Evolutionary conservation across 73 alveolate genomes (phyloP), one percentile per base, ranked within the genome.

Genomic region (Blepharisma japonicum): DNA sequence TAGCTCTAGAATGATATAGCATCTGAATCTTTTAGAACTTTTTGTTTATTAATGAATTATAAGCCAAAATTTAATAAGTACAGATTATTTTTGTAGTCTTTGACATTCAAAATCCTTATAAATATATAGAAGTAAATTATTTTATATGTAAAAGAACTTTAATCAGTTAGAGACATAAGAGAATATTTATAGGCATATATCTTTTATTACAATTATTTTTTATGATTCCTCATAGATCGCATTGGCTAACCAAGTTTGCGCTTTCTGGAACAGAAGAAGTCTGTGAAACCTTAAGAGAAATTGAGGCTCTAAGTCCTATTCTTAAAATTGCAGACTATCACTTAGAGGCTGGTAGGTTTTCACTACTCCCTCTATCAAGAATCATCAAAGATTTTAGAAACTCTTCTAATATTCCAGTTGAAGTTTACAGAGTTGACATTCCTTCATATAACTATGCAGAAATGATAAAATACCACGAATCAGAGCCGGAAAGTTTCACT

Each of bases 291-390:
- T 53, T 53, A 20, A 53, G 23, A 14, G n/a, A 11, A 11, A 14
- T 53, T 2, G n/a, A 11, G 4, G 5, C 4, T 1, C 4, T 14
- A 11, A 53, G 4, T 20, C 42, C 42, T 32, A 53, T 53, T 14
- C n/a, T 53, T 53, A 11, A 20, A 14, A 53, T 53, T 53, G n/a
- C 67, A 11, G 67, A 53, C 4, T 14, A 14, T 20, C 67, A 53
- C 23, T 20, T 53, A 14, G 67, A 53, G 4, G 27, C n/a, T 53
- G 67, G 67, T 3, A 11, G 67, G n/a, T 53, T 53, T 53, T 53
- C 67, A 14, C 67, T 53, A 53, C 23, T 53, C n/a, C 67, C 23
- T 53, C 67, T 53, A 1, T 53, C 67, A 53, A 53, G 67, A 53
- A 20, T 20, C 4, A 14, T 53, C 2, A 53, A 53, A 14, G 23